These are phyloP conservation scores for Suhomyces canberraensis DNA, from an alignment of 805 yeast species.

Conservation along the genomic window DNA sequence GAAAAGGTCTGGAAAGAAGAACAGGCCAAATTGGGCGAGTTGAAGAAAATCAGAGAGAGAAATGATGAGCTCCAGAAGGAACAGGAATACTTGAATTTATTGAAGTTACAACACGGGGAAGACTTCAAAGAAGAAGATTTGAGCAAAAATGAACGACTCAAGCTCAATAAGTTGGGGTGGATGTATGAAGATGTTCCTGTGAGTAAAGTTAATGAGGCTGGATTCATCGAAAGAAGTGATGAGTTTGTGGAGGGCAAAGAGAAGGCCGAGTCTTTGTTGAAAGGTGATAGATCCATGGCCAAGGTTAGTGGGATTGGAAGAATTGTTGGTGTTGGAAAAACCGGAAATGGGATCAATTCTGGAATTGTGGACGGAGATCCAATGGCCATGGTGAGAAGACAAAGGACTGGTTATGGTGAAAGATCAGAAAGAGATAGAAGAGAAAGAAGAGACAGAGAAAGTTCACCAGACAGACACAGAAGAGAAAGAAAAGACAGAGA, in stretches of 20 bases:
- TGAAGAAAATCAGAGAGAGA: constrained; percentile 58
- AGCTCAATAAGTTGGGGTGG: constrained; percentile 66
- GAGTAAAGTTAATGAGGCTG: constrained; percentile 29
- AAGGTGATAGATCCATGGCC: constrained; percentile 37
- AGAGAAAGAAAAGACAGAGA: constrained; percentile 5
- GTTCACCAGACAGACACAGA: constrained; percentile 2
- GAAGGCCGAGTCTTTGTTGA: constrained; percentile 49
- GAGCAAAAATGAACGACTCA: constrained; percentile 24
- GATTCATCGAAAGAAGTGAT: constrained; percentile 31
- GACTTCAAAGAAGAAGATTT: constrained; percentile 26
- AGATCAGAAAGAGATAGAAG: constrained; percentile 14
- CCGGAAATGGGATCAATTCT: constrained; percentile 16
- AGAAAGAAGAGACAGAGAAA: constrained; percentile 5
- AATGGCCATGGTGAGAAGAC: constrained; percentile 1
- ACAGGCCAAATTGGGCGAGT: constrained; percentile 71
- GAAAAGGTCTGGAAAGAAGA: constrained; percentile 82
- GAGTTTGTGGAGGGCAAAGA: constrained; percentile 32
- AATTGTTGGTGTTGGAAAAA: constrained; percentile 17
- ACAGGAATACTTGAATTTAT: constrained; percentile 55
- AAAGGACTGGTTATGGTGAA: not conserved
- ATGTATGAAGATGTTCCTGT: constrained; percentile 67
- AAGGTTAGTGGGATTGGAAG: constrained; percentile 1
- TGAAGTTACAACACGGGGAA: constrained; percentile 43
- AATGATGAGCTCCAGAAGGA: constrained; percentile 63
- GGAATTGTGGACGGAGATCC: constrained; percentile 1